Evolutionary conservation across 257 asterid species (phyloP).

Genomic region (Nicotiana obtusifolia): DNA sequence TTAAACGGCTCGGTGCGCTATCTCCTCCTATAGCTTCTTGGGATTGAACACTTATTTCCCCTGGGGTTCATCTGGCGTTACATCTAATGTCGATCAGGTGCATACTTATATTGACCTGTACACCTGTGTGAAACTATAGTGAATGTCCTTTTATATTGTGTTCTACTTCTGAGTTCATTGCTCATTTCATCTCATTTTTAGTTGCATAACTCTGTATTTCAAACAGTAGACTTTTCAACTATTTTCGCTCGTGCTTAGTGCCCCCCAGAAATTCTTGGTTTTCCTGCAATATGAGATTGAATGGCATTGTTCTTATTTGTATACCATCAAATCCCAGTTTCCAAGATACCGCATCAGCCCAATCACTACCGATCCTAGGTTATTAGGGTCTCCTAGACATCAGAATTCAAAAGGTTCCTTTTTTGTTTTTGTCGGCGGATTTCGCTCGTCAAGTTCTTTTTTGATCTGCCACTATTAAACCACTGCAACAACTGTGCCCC

Average conservation of each 20-base stretch:
- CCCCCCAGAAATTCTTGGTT: neutral
- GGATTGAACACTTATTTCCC: neutral
- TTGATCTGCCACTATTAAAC: neutral
- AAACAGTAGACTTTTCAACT: neutral
- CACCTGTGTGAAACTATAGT: neutral
- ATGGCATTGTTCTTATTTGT: neutral
- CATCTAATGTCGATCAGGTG: constrained; percentile 1
- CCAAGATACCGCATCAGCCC: neutral
- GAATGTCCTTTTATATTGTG: neutral
- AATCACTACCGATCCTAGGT: neutral
- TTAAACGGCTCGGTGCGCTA: neutral
- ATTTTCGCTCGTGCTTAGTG: neutral
- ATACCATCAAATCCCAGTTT: neutral
- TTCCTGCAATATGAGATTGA: neutral
- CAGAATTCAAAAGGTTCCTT: neutral
- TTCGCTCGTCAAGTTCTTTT: neutral
- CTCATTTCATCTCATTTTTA: neutral
- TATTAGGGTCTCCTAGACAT: neutral
- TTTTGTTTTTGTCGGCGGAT: neutral
- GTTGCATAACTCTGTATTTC: neutral
- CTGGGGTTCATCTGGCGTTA: neutral
- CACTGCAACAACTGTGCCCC: too few species aligned
- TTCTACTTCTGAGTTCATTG: neutral
- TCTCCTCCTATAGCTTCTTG: neutral
- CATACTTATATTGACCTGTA: neutral